phyloP scores from a whole-genome alignment of 1,139 yeast species.

The Casaregolazyma lundiana region DNA sequence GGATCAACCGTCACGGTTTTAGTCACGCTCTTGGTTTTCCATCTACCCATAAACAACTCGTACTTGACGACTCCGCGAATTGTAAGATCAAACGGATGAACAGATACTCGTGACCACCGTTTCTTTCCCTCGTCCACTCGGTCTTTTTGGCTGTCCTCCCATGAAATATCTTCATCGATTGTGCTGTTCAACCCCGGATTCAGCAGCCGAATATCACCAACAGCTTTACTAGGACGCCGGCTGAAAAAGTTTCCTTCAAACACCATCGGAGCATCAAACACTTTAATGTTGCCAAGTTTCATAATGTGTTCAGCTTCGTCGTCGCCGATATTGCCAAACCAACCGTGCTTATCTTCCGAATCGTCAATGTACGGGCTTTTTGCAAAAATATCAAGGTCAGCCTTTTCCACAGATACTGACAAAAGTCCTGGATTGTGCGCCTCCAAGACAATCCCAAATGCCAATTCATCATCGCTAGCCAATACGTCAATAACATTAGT shows the following conservation, averaged over 20 bases:
- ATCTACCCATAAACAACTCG: constrained; percentile 53
- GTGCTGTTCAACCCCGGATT: constrained; percentile 72
- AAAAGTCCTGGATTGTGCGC: constrained; percentile 86
- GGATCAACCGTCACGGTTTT: constrained; percentile 56
- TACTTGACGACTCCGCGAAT: constrained; percentile 80
- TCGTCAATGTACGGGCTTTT: constrained; percentile 53
- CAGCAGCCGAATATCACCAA: constrained; percentile 65
- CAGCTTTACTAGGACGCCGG: constrained; percentile 49
- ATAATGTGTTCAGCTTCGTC: constrained; percentile 48
- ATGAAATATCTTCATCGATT: constrained; percentile 28
- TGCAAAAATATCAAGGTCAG: constrained; percentile 85
- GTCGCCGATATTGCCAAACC: constrained; percentile 15
- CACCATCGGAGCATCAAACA: constrained; percentile 65
- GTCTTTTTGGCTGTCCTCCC: constrained; percentile 5
- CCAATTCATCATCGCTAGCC: constrained; percentile 78
- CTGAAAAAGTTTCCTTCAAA: constrained; percentile 78
- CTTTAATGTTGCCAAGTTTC: constrained; percentile 63
- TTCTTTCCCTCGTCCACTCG: constrained; percentile 36
- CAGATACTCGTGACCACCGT: constrained; percentile 72
- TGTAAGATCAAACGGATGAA: constrained; percentile 81
- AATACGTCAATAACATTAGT: constrained; percentile 61
- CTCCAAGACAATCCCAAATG: constrained; percentile 70
- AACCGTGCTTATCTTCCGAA: constrained; percentile 14
- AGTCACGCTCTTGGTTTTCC: constrained; percentile 28
- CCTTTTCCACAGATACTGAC: constrained; percentile 57